Base-by-base conservation (phyloP, 768 basidiomycete species). In the Leccinum imitatum region DNA sequence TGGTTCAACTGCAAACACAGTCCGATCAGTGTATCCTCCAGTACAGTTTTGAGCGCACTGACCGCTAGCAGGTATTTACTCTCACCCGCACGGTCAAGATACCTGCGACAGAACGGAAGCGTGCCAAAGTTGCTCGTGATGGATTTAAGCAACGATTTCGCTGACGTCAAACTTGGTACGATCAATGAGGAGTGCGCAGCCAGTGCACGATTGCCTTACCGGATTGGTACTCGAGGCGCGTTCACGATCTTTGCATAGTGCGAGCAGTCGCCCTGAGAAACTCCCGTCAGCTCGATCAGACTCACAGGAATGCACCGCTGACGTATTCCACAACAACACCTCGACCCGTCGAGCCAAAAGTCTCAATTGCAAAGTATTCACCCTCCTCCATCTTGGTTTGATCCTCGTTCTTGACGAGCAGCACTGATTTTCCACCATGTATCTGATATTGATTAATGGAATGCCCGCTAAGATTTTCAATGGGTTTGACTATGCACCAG, bases 381-480 rank as follows among this genome's bases (percentile, higher is more conserved):
- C 95, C 97, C 75, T 99, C 97, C 70, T 98, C 97, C 97, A 99
- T 99, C 77, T 93, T 96, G 14, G 90, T 93, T 61, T 89, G 86
- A 70, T 97, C 95, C 33, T 88, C 84, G 58, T 90, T 93, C 72
- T 90, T 92, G 50, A 97, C 91, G 50, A 98, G 84, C 37, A 92
- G 81, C 2, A 98, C 87, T 0, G 91, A 92, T 75, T 99, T 99
- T 30, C 90, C 90, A 15, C 91, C 96, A 70, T 99, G 96, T 61
- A 98, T 97, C 63, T 88, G 87, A 73, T 98, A 95, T 27, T 78
- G 84, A 57, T 87, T 86, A 65, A 98, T 98, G 14, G 90, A 90
- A 74, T 99, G 97, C 1, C 97, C 97, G 53, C 92, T 96, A 5
- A 99, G 83, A 70, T 97, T 98, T 61, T 86, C 83, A 59, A 98